Evolutionary conservation across 106 monocot genomes (phyloP).

Genomic region (Xerophyta viscosa): DNA sequence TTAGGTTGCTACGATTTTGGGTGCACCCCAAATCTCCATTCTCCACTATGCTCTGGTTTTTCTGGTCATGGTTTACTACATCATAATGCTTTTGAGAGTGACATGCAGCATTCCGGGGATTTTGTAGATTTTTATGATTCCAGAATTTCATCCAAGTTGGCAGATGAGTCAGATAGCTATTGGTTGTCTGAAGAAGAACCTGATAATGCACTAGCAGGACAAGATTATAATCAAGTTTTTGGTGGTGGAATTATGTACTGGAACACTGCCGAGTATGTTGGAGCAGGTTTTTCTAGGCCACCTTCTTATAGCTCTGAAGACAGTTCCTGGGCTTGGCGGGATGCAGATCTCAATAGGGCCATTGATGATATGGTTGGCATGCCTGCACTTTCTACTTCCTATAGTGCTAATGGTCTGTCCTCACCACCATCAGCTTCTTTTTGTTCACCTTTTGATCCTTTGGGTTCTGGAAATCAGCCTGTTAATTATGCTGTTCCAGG

Average conservation of each 20-base stretch:
- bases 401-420: slow-evolving; percentile 41
- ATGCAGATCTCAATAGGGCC: slow-evolving; percentile 85
- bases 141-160: slow-evolving; percentile 40
- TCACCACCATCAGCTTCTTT: slow-evolving; percentile 48
- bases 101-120: slow-evolving; percentile 39
- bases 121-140: slow-evolving; percentile 34
- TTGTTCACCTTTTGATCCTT: slow-evolving; percentile 61
- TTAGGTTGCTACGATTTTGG: slow-evolving; percentile 43
- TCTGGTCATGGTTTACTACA: slow-evolving; percentile 33
- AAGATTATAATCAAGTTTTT: slow-evolving; percentile 91
- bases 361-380: slow-evolving; percentile 92
- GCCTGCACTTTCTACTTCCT: slow-evolving; percentile 43
- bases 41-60: slow-evolving; percentile 41
- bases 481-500: slow-evolving; percentile 37
- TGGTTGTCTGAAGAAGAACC: slow-evolving; percentile 92
- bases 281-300: slow-evolving; percentile 72
- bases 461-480: slow-evolving; percentile 41
- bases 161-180: slow-evolving; percentile 75
- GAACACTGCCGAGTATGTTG: slow-evolving; percentile 84
- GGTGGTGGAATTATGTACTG: slow-evolving; percentile 99
- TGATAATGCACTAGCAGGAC: slow-evolving; percentile 46
- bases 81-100: slow-evolving; percentile 31
- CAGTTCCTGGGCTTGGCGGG: slow-evolving; percentile 92
- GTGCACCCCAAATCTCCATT: slow-evolving; percentile 28
- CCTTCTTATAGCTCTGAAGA: slow-evolving; percentile 98